A percentile compares a stretch with the other conserved stretches of the same genome.
phyloP scores from a whole-genome alignment of 805 yeast species.

The Candida parachauliodes region DNA sequence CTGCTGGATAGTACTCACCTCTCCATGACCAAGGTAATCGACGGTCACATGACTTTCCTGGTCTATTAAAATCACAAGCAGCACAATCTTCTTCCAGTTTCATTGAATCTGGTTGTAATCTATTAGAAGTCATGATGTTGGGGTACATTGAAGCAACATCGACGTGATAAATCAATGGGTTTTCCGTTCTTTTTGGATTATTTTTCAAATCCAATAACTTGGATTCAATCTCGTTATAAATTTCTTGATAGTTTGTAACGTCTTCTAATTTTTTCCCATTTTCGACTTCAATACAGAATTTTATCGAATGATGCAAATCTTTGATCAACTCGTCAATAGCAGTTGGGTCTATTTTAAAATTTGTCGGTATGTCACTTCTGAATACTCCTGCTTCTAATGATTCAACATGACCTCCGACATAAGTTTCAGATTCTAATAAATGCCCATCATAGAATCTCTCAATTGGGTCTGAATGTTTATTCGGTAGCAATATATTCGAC shows the following conservation, averaged over 20 bases:
- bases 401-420: constrained; percentile 98
- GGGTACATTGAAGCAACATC: constrained; percentile 99
- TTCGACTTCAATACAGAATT: constrained; percentile 82
- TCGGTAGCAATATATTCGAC: constrained; percentile 75
- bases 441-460: constrained; percentile 96
- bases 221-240: constrained; percentile 53
- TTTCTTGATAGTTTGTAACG: constrained; percentile 75
- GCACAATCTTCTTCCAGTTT: constrained; percentile 94
- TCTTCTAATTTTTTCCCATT: constrained; percentile 69
- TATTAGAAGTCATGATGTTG: constrained; percentile 94
- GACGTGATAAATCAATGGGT: constrained; percentile 90
- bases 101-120: constrained; percentile 98
- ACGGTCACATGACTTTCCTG: constrained; percentile 91
- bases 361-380: constrained; percentile 75
- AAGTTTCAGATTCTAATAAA: constrained; percentile 88
- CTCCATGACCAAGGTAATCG: constrained; percentile 96
- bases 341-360: constrained; percentile 74
- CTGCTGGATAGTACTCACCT: constrained; percentile 92
- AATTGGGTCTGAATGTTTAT: constrained; percentile 90
- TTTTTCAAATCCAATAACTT: constrained; percentile 56
- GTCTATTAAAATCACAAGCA: constrained; percentile 93
- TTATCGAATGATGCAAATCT: constrained; percentile 72
- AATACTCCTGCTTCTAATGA: constrained; percentile 97
- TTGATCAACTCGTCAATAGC: constrained; percentile 76
- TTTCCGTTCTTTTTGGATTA: constrained; percentile 64